Evolutionary conservation across 371 early-diverging fungal species (phyloP), one percentile per base, ranked within the genome.

Genomic region (Mucor lusitanicus): DNA sequence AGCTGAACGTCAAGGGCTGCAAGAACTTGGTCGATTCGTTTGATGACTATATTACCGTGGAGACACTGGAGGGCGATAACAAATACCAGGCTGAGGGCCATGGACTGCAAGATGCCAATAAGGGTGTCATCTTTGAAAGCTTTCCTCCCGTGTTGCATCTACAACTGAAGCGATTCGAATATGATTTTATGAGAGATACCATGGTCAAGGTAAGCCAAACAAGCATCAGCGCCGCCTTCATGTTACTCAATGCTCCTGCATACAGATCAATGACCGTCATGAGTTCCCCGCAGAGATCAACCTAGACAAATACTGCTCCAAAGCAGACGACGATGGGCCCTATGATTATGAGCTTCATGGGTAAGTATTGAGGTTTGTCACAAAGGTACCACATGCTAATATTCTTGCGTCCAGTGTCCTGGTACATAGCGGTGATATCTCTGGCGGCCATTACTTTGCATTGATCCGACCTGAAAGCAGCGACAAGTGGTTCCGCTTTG

Each of bases 91-190:
- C 99, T 44, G 99, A 99, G 71, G 95, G 94, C 12, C 86, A 92
- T 77, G 99, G 99, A 0, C 82, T 97, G 54, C 98, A 98, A 86
- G 94, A 95, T 71, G 99, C 99, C 21, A 88, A 89, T 61, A 99
- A 99, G 77, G 96, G 97, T 48, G 97, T 98, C 33, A 91, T 93
- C 12, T 99, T 99, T 77, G 91, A 91, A 68, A 85, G 86, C 19
- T 94, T 99, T 71, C 99, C 99, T 9, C 96, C 96, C 0, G 96
- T 99, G 2, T 84, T 99, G 39, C 99, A 99, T 76, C 76, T 99
- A 60, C 98, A 99, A 74, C 80, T 99, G 67, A 99, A 99, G 79
- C 87, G 99, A n/a, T 99, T 99, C 78, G 97, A 97, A 76, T 98
- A 99, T 75, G 99, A 99, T 76, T 89, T 96, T 69, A 87, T 90